A percentile compares a stretch with the other conserved stretches of the same genome.
phyloP scores from a whole-genome alignment of 805 yeast genomes.

The Scheffersomyces ergatensis region DNA sequence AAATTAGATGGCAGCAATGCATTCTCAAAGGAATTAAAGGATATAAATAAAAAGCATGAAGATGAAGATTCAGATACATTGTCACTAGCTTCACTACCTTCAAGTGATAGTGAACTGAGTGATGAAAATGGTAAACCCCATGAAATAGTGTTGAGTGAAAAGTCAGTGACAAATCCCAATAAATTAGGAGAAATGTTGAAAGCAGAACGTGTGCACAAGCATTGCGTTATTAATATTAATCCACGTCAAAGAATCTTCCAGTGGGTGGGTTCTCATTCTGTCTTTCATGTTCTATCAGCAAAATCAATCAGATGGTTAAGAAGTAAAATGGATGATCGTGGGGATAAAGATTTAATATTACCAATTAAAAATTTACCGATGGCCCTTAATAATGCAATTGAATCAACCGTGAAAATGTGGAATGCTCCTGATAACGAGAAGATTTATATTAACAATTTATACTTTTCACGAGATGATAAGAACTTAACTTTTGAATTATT shows the following conservation, averaged over 20 bases:
- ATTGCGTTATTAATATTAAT: background rate
- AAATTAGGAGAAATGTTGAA: constrained; percentile 7
- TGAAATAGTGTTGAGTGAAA: background rate
- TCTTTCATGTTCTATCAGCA: constrained; percentile 27
- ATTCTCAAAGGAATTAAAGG: background rate
- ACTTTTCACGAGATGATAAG: constrained; percentile 6
- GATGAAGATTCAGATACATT: background rate
- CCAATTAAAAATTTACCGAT: constrained; percentile 26
- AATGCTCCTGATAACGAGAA: constrained; percentile 7
- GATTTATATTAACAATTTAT: background rate
- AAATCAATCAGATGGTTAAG: constrained; percentile 27
- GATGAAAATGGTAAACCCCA: background rate
- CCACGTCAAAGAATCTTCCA: constrained; percentile 3
- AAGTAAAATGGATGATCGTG: constrained; percentile 15
- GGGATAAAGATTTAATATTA: constrained; percentile 14
- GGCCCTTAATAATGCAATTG: constrained; percentile 14
- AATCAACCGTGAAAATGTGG: constrained; percentile 6
- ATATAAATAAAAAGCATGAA: background rate
- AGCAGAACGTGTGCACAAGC: constrained; percentile 1
- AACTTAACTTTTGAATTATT: constrained; percentile 23
- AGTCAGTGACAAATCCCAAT: constrained; percentile 3
- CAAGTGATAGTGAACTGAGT: background rate
- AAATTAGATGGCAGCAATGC: constrained; percentile 8
- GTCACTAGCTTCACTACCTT: background rate
- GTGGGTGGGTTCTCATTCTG: constrained; percentile 21